These are phyloP conservation scores for Globisporangium uncinulatum DNA, from an alignment of 352 stramenopile species.

Conservation along the genomic window DNA sequence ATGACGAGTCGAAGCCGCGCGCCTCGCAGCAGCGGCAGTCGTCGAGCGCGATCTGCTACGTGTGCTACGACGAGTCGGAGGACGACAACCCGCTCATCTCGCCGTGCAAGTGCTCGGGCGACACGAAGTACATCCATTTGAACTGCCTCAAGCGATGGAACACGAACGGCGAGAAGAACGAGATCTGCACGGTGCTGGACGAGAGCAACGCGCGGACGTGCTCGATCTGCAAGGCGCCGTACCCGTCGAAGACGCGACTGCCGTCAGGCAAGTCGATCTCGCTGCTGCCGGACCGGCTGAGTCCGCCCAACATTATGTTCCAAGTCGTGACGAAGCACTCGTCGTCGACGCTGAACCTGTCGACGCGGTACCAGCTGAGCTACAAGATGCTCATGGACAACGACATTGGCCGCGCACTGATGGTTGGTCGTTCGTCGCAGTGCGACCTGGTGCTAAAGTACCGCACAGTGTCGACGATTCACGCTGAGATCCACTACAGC, in stretches of 20 bases:
- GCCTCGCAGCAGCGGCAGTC: conserved; percentile 68
- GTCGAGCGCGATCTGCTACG: conserved; percentile 80
- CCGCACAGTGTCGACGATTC: conserved; percentile 92
- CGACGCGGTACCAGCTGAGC: conserved; percentile 80
- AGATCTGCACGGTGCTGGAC: conserved; percentile 83
- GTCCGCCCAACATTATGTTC: conserved; percentile 82
- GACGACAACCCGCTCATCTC: conserved; percentile 91
- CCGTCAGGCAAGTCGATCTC: conserved; percentile 69
- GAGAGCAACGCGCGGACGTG: conserved; percentile 81
- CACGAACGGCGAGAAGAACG: conserved; percentile 86
- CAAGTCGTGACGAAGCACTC: conserved; percentile 86
- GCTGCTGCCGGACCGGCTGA: conserved; percentile 64
- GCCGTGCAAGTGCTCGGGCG: conserved; percentile 92
- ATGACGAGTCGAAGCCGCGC: conserved; percentile 76
- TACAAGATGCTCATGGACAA: conserved; percentile 92
- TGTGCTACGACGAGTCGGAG: conserved; percentile 84
- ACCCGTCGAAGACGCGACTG: conserved; percentile 76
- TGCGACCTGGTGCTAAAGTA: conserved; percentile 95
- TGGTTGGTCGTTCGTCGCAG: conserved; percentile 91
- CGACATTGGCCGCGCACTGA: conserved; percentile 86
- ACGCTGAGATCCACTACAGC: conserved; percentile 92
- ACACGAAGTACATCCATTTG: conserved; percentile 95
- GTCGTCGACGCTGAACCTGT: conserved; percentile 79
- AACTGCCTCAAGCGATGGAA: conserved; percentile 96
- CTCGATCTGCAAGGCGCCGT: conserved; percentile 84